Evolutionary conservation across 2,329 filamentous ascomycete genomes (phyloP).

Genomic region (Hypoxylon sp.): DNA sequence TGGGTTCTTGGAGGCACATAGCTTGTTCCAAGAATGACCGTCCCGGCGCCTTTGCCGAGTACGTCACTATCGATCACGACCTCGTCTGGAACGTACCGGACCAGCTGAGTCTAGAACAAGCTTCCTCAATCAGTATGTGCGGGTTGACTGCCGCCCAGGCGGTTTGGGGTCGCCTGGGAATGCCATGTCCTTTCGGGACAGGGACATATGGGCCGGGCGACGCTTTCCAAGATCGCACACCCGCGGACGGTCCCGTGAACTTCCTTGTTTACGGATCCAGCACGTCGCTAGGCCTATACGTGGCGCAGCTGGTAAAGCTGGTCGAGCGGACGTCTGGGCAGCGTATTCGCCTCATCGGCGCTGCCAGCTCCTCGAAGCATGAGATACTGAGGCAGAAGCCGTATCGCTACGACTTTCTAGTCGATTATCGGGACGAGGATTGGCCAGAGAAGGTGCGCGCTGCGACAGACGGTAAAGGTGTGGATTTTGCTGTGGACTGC

Average conservation of each 20-base stretch:
- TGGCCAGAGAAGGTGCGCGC: constrained; percentile 5
- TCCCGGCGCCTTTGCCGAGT: constrained; percentile 23
- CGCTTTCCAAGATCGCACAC: background rate
- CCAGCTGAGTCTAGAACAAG: constrained; percentile 10
- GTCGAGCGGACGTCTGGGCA: background rate
- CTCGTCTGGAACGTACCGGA: constrained; percentile 7
- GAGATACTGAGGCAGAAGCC: background rate
- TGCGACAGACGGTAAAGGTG: background rate
- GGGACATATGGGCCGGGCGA: background rate
- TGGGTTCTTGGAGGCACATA: background rate
- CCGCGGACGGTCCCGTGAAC: constrained; percentile 3
- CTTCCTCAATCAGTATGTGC: constrained; percentile 4
- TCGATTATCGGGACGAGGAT: constrained; percentile 6
- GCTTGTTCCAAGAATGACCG: constrained; percentile 21
- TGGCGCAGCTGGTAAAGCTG: constrained; percentile 1
- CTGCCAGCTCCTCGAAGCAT: constrained; percentile 9
- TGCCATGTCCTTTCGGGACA: constrained; percentile 11
- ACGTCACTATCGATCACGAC: constrained; percentile 11
- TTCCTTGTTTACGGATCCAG: constrained; percentile 22
- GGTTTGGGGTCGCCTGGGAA: constrained; percentile 9
- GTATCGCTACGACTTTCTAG: constrained; percentile 3
- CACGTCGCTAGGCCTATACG: constrained; percentile 12
- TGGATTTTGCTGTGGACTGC: constrained; percentile 16
- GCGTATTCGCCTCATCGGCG: constrained; percentile 11
- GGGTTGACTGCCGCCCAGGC: constrained; percentile 6